phyloP scores from a whole-genome alignment of 768 basidiomycete genomes.

The Tylopilus felleus region DNA sequence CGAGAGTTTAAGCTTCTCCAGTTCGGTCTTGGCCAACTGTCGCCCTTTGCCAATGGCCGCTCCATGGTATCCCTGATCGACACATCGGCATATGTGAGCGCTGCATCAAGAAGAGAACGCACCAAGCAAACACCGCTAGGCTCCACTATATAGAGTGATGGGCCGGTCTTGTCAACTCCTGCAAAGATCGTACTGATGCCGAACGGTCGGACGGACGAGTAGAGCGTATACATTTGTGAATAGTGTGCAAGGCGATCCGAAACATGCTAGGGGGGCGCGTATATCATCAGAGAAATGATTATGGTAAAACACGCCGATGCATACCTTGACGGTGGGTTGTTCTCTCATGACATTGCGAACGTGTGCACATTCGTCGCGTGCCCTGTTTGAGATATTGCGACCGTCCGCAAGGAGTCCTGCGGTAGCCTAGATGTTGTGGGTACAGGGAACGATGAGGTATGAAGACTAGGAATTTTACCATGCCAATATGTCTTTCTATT shows the following conservation, averaged over 20 bases:
- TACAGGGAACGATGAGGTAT: background rate
- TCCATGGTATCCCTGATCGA: conserved; percentile 82
- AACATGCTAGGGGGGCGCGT: conserved; percentile 39
- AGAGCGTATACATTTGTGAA: conserved; percentile 93
- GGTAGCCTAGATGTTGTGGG: conserved; percentile 59
- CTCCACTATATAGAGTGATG: conserved; percentile 85
- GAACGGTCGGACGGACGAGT: conserved; percentile 97
- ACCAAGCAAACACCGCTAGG: conserved; percentile 93
- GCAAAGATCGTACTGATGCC: conserved; percentile 92
- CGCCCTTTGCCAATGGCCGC: conserved; percentile 98
- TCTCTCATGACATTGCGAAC: conserved; percentile 71
- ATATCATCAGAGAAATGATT: background rate
- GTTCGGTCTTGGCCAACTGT: conserved; percentile 94
- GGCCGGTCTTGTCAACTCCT: conserved; percentile 84
- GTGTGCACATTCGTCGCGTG: conserved; percentile 77
- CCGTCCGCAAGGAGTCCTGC: conserved; percentile 94
- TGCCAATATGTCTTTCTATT: conserved; percentile 89
- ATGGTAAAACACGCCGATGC: conserved; percentile 5
- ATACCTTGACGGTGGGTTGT: conserved; percentile 77
- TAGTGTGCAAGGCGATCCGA: conserved; percentile 84
- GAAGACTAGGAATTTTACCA: conserved; percentile 48
- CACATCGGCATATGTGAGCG: background rate
- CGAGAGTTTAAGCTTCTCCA: conserved; percentile 90
- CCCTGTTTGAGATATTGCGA: conserved; percentile 79
- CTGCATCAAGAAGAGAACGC: conserved; percentile 26